A percentile compares a stretch with the other conserved stretches of the same genome.
Conservation (phyloP, 805 yeast genomes). For the Kodamaea jinghongensis region DNA sequence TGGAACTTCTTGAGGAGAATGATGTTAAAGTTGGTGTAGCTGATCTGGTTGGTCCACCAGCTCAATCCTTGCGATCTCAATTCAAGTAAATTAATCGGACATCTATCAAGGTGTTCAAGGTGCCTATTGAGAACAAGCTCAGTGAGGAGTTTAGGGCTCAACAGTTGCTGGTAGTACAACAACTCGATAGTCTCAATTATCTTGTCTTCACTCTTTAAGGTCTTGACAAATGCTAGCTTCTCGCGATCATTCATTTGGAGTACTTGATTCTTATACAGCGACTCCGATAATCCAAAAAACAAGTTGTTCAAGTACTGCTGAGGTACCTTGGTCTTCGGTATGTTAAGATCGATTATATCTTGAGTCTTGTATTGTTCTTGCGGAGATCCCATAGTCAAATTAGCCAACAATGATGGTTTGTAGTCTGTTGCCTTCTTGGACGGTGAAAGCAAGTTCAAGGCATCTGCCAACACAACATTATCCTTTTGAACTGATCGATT, state of each 20-base stretch:
- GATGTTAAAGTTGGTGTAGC: conserved; percentile 28
- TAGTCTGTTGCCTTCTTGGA: conserved; percentile 12
- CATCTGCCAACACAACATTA: conserved; percentile 28
- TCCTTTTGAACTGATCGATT: conserved; percentile 5
- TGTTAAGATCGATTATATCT: conserved; percentile 8
- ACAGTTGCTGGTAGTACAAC: conserved; percentile 24
- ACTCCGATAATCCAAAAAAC: conserved; percentile 24
- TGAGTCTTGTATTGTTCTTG: conserved; percentile 24
- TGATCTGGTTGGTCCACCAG: conserved; percentile 19
- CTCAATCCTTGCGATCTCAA: conserved; percentile 19
- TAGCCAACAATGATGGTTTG: conserved; percentile 34
- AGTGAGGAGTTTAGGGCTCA: conserved; percentile 24
- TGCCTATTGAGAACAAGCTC: conserved; percentile 27
- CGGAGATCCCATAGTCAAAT: conserved; percentile 32
- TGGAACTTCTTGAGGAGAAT: conserved; percentile 36
- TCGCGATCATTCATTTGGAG: conserved; percentile 18
- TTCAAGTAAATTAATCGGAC: conserved; percentile 20
- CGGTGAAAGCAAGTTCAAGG: conserved; percentile 35
- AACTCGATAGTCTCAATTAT: conserved; percentile 17
- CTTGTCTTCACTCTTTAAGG: conserved; percentile 9
- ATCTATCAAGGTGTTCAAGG: conserved; percentile 11
- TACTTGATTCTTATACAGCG: conserved; percentile 11
- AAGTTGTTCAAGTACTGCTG: conserved; percentile 17
- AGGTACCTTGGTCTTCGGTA: conserved; percentile 3
- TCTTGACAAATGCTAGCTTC: conserved; percentile 17